Evolutionary conservation across 345 rosid species (phyloP), one percentile per base, ranked within the genome.

Genomic region (Moricandia moricandioides): DNA sequence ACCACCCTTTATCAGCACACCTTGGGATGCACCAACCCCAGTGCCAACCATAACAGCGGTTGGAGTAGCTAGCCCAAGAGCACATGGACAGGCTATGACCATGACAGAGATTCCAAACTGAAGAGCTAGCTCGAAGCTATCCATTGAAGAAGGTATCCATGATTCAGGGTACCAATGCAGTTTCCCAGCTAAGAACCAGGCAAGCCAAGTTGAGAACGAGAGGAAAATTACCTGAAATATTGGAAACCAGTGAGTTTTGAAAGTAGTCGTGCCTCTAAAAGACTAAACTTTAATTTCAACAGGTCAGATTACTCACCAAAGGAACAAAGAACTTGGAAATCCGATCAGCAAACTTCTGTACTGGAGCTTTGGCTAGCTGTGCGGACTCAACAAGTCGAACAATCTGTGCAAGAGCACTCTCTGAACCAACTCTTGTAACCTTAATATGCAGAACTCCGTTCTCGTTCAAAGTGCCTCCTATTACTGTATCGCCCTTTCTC

Each of bases 31-130:
- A 62, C 99, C 97, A 39, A 91, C 97, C 45, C 99, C 99, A 4
- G 99, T 91, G 16, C 97, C 99, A 40, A 94, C 99, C 99, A 94
- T 94, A 62, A 94, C 97, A 71, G 99, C 99, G 0, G 99, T 94
- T 17, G 99, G 97, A 60, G 99, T 94, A n/a, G 99, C 99, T 9
- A 94, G 84, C 7, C 97, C 97, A 9, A 94, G 85, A 71, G 99
- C 97, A 74, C 99, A 94, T 18, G 97, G 99, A 67, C 99, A 94
- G 34, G 99, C 99, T 59, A 94, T 91, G 75, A 94, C 99, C 96
- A 94, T 90, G 24, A 94, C 99, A 16, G 99, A 90, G 73, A 94
- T 94, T 47, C 99, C 99, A n/a, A 94, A 91, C 78, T 94, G 99
- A 47, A 94, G 93, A 35, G 97, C 91, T 26, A 94, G 91, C 82